Evolutionary conservation across 73 alveolate species (phyloP).

Genomic region (Effrenium voratum): DNA sequence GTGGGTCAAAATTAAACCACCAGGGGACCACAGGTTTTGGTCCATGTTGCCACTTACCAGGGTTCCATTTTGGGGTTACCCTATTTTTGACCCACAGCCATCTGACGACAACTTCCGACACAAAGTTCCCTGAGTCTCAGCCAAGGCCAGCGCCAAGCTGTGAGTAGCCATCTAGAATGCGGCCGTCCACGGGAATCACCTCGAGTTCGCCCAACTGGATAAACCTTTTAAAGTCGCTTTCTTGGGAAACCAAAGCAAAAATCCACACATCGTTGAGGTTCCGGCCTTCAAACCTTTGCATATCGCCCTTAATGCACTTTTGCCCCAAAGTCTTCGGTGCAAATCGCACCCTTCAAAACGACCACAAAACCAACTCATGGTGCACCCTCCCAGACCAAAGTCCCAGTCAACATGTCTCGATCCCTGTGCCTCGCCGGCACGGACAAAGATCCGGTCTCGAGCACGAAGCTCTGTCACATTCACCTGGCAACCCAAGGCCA

Average conservation of each 20-base stretch:
- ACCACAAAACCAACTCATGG: not conserved
- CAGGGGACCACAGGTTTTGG: too few relatives aligned
- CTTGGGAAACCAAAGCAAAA: not conserved
- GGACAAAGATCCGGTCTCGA: slow-evolving; percentile 95
- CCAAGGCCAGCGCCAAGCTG: slow-evolving; percentile 22
- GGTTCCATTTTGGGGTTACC: too few relatives aligned
- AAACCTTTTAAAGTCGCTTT: not conserved
- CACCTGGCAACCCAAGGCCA: slow-evolving; percentile 58
- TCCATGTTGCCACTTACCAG: too few relatives aligned
- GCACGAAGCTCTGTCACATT: slow-evolving; percentile 26
- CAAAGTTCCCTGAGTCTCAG: not conserved
- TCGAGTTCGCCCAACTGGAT: too few relatives aligned
- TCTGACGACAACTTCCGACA: not conserved
- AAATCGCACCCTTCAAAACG: not conserved
- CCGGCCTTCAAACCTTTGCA: not conserved
- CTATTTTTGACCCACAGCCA: too few relatives aligned
- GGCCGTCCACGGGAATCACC: slow-evolving; percentile 97
- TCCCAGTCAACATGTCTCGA: not conserved
- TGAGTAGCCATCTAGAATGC: slow-evolving; percentile 95
- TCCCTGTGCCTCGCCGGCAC: slow-evolving; percentile 95
- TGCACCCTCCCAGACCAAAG: not conserved
- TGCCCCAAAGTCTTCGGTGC: not conserved
- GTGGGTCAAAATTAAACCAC: too few relatives aligned
- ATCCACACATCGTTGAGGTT: not conserved
- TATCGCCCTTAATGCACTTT: not conserved